phyloP scores from a whole-genome alignment of 129 eudicot genomes.

The Flaveria bidentis region DNA sequence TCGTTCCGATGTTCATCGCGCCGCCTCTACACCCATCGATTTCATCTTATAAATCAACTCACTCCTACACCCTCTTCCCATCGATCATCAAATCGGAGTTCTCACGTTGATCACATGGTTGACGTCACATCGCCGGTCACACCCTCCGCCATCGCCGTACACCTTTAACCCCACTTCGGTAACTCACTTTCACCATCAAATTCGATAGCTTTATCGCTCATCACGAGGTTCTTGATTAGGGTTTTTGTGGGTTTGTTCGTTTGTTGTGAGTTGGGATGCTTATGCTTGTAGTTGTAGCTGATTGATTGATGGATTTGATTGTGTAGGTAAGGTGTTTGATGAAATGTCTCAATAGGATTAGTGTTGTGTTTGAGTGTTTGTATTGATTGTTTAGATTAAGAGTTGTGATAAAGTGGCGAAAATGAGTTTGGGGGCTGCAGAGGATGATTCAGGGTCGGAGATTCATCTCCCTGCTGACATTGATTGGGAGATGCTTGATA shows the following conservation, averaged over 20 bases:
- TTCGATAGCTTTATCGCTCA: constrained; percentile 21
- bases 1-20: neutral
- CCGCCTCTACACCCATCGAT: constrained; percentile 15
- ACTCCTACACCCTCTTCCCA: neutral
- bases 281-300: neutral
- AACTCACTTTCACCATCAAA: constrained; percentile 45
- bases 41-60: constrained; percentile 16
- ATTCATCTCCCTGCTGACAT: constrained; percentile 85
- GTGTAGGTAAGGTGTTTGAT: constrained; percentile 34
- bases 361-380: neutral
- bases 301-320: neutral
- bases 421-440: constrained; percentile 74
- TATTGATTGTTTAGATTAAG: neutral
- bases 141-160: neutral
- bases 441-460: constrained; percentile 63
- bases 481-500: constrained; percentile 91
- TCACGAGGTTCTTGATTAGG: constrained; percentile 27
- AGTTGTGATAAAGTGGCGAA: constrained; percentile 51
- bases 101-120: constrained; percentile 26
- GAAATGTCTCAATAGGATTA: constrained; percentile 18
- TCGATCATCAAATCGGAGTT: constrained; percentile 21
- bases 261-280: neutral
- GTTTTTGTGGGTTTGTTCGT: neutral
- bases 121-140: constrained; percentile 35
- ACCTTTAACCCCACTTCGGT: constrained; percentile 30